A percentile compares a stretch with the other conserved stretches of the same genome.
These are phyloP conservation scores for Stellera chamaejasme DNA, from an alignment of 345 rosid genomes.

Conservation along the genomic window DNA sequence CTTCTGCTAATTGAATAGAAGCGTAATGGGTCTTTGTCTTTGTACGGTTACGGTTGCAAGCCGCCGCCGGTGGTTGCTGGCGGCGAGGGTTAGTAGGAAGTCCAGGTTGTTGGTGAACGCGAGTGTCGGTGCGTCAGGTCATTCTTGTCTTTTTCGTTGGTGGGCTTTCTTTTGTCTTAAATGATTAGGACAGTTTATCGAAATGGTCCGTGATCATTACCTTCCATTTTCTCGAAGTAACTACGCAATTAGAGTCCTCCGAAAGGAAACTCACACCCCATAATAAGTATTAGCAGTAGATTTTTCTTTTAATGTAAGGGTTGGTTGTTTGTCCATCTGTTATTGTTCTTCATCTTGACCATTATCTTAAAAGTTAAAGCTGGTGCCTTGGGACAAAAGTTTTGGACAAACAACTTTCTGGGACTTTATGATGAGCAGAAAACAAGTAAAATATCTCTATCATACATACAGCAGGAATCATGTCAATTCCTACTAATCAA, in stretches of 20 bases:
- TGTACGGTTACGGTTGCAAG: not conserved
- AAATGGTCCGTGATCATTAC: constrained; percentile 1
- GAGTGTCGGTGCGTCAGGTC: constrained; percentile 23
- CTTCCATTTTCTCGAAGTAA: not conserved
- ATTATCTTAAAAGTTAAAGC: not conserved
- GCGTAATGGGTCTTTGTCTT: not conserved
- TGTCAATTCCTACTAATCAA: not conserved
- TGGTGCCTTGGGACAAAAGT: constrained; percentile 9
- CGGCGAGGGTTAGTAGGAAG: not conserved
- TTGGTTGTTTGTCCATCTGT: not conserved
- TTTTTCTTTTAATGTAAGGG: not conserved
- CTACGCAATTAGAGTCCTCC: not conserved
- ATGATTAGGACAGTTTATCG: not conserved
- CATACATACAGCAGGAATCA: not conserved
- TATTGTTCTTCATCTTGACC: not conserved
- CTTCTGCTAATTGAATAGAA: not conserved
- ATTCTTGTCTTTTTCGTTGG: constrained; percentile 6
- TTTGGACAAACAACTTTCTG: constrained; percentile 1
- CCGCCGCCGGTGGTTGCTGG: not conserved
- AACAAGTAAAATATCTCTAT: constrained; percentile 1
- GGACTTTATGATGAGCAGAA: not conserved
- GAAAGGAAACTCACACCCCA: not conserved
- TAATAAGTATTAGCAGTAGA: not conserved
- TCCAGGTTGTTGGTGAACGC: not conserved
- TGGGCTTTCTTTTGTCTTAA: constrained; percentile 2